phyloP scores from a whole-genome alignment of 1,284 basidiomycete genomes.

The Trametes versicolor region DNA sequence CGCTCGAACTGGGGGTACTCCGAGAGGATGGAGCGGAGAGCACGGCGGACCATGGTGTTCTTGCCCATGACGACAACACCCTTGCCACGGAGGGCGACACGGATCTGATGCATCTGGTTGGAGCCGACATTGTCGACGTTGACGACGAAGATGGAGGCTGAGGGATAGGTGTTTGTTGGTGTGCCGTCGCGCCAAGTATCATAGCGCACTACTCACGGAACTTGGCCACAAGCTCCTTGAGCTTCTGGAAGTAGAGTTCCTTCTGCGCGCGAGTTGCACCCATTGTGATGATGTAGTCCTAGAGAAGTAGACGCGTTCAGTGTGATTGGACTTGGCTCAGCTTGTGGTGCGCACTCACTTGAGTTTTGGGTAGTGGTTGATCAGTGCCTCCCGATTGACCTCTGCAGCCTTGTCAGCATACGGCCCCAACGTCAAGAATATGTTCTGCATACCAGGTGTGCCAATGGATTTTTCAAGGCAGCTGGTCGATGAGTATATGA shows the following conservation, averaged over 20 bases:
- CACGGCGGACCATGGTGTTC: constrained; percentile 99
- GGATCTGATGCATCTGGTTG: constrained; percentile 99
- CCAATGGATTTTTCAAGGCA: constrained; percentile 93
- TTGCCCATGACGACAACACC: constrained; percentile 99
- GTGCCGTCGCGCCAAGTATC: not conserved
- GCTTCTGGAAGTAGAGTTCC: constrained; percentile 93
- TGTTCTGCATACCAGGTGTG: constrained; percentile 56
- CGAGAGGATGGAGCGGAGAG: constrained; percentile 88
- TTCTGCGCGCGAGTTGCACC: constrained; percentile 93
- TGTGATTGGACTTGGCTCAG: constrained; percentile 33
- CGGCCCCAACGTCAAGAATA: not conserved
- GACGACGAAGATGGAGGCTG: constrained; percentile 98
- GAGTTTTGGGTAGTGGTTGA: constrained; percentile 32
- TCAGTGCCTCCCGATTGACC: constrained; percentile 89
- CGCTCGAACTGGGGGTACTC: constrained; percentile 97
- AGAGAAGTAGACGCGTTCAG: constrained; percentile 14
- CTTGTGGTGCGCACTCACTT: constrained; percentile 30
- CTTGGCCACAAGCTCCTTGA: constrained; percentile 92
- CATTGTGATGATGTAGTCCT: constrained; percentile 66
- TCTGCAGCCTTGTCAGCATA: constrained; percentile 51
- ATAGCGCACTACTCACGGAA: constrained; percentile 71
- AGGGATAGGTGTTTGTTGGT: constrained; percentile 1
- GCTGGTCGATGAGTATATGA: constrained; percentile 39
- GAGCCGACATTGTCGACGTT: constrained; percentile 99
- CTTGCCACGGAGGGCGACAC: constrained; percentile 95